Evolutionary conservation across 23 red algal species (phyloP).

Genomic region (Agarophyton chilense): DNA sequence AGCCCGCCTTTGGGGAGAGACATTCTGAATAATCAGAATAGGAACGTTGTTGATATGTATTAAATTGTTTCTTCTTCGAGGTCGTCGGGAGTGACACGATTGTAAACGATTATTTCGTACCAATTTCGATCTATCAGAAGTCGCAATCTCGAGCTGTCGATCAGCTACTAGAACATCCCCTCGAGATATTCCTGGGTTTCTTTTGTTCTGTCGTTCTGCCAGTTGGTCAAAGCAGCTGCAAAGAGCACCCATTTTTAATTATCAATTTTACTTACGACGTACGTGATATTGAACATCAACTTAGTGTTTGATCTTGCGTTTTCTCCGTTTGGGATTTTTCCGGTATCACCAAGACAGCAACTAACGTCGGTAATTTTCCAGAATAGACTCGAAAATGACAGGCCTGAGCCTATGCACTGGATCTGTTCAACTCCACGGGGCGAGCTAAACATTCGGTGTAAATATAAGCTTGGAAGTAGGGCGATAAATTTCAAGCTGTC

Average conservation of each 20-base stretch:
- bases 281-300: too few relatives aligned
- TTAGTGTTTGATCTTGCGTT: too few relatives aligned
- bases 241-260: background rate
- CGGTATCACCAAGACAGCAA: too few relatives aligned
- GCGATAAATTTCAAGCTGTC: background rate
- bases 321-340: too few relatives aligned
- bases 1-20: background rate
- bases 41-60: background rate
- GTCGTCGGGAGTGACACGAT: background rate
- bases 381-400: too few relatives aligned
- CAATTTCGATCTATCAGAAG: background rate
- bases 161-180: too few relatives aligned
- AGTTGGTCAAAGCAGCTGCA: background rate
- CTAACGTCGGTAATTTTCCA: too few relatives aligned
- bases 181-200: background rate
- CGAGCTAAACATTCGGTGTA: background rate
- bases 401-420: too few relatives aligned
- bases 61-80: background rate
- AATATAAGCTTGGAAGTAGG: background rate
- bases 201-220: background rate
- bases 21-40: background rate
- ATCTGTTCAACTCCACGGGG: background rate
- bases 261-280: too few relatives aligned
- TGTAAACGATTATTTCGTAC: background rate
- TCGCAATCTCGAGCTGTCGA: background rate